These are phyloP conservation scores for Botryotinia globosa DNA, from an alignment of 2,329 filamentous ascomycete species.

Conservation along the genomic window DNA sequence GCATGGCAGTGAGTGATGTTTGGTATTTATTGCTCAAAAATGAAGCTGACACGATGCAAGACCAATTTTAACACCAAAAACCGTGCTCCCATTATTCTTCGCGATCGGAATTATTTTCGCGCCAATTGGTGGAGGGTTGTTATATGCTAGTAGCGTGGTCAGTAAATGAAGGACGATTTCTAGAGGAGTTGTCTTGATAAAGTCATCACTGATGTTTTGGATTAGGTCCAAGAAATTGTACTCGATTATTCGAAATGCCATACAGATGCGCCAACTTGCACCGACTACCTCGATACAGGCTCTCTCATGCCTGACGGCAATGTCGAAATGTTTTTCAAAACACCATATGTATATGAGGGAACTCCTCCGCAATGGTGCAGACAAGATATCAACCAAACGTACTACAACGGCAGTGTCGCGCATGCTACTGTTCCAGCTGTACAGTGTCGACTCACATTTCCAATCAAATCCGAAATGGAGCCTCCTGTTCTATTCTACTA, in stretches of 20 bases:
- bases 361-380: constrained; percentile 27
- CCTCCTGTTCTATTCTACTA: constrained; percentile 93
- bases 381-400: constrained; percentile 42
- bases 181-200: background rate
- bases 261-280: constrained; percentile 51
- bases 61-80: constrained; percentile 93
- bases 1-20: constrained; percentile 81
- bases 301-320: constrained; percentile 1
- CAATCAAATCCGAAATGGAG: constrained; percentile 72
- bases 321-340: constrained; percentile 57
- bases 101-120: constrained; percentile 88
- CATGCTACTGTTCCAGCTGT: constrained; percentile 40
- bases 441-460: constrained; percentile 72
- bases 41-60: constrained; percentile 46
- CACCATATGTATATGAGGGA: constrained; percentile 37
- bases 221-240: constrained; percentile 66
- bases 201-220: constrained; percentile 1
- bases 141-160: constrained; percentile 83
- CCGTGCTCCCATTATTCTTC: constrained; percentile 88
- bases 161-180: constrained; percentile 27
- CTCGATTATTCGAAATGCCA: constrained; percentile 87
- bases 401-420: constrained; percentile 35
- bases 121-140: constrained; percentile 80
- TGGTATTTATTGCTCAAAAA: constrained; percentile 17
- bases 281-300: constrained; percentile 48